Conservation (phyloP, 1,284 basidiomycete genomes). For the Sporisorium scitamineum region DNA sequence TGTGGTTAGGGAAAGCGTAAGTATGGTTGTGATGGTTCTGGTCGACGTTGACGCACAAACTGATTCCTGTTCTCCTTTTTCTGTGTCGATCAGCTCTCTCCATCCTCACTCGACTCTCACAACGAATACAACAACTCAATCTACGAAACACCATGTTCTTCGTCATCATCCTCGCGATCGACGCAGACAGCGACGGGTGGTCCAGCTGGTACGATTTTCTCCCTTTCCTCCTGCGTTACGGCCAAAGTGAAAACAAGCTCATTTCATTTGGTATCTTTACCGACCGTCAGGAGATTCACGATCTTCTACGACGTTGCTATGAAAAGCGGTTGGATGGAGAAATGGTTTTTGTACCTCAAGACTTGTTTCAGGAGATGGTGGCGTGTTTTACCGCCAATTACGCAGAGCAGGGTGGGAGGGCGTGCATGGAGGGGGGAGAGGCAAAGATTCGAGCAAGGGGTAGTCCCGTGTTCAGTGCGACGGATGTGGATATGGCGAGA, state of each 20-base stretch:
- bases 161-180: not conserved
- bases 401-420: too few species aligned
- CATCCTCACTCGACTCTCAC: too few species aligned
- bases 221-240: not conserved
- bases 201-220: not conserved
- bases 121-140: too few species aligned
- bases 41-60: too few species aligned
- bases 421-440: too few species aligned
- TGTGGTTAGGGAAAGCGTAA: too few species aligned
- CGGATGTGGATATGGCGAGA: too few species aligned
- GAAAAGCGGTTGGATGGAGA: not conserved
- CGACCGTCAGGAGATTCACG: not conserved
- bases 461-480: too few species aligned
- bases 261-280: not conserved
- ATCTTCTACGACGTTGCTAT: not conserved
- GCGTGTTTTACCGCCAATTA: not conserved
- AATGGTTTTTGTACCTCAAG: not conserved
- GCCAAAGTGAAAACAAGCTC: not conserved
- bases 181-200: not conserved
- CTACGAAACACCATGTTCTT: not conserved
- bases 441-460: too few species aligned
- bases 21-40: too few species aligned
- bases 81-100: not conserved
- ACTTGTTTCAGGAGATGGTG: not conserved
- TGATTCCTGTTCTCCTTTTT: not conserved